Conservation (phyloP, 1,139 yeast species). For the Yamadazyma buinensis region DNA sequence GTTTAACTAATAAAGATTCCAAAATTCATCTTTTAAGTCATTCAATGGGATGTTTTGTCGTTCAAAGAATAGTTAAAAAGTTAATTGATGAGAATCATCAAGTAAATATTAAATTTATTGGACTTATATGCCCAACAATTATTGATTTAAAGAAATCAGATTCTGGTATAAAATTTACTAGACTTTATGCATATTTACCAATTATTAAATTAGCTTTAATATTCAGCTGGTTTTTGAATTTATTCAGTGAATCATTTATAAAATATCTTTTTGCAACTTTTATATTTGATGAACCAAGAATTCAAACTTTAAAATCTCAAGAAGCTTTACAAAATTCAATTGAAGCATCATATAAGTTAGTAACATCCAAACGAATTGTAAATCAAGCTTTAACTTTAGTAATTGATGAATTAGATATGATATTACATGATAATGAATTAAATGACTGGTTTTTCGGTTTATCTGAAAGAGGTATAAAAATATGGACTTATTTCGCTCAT, state of each 20-base stretch:
- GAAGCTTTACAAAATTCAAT: conserved; percentile 36
- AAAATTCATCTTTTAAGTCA: conserved; percentile 50
- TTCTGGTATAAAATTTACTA: conserved; percentile 42
- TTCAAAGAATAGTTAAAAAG: conserved; percentile 43
- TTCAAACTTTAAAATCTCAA: conserved; percentile 12
- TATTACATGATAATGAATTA: conserved; percentile 37
- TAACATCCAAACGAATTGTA: conserved; percentile 38
- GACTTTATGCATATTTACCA: conserved; percentile 30
- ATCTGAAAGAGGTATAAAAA: conserved; percentile 16
- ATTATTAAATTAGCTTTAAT: conserved; percentile 23
- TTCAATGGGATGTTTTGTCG: conserved; percentile 58
- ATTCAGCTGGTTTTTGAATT: conserved; percentile 16
- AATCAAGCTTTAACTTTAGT: conserved; percentile 56
- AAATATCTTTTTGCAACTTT: conserved; percentile 19
- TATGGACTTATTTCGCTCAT: conserved; percentile 57
- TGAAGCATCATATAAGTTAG: conserved; percentile 40
- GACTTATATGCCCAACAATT: conserved; percentile 63
- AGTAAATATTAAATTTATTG: conserved; percentile 38
- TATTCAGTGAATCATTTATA: conserved; percentile 20
- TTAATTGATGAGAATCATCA: conserved; percentile 16
- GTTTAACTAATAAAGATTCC: conserved; percentile 13
- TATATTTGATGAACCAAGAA: conserved; percentile 22
- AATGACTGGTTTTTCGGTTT: conserved; percentile 49
- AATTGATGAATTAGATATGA: conserved; percentile 50
- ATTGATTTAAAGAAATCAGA: conserved; percentile 50